These are phyloP conservation scores for Phytopythium vexans DNA, from an alignment of 352 stramenopile genomes.

Conservation along the genomic window DNA sequence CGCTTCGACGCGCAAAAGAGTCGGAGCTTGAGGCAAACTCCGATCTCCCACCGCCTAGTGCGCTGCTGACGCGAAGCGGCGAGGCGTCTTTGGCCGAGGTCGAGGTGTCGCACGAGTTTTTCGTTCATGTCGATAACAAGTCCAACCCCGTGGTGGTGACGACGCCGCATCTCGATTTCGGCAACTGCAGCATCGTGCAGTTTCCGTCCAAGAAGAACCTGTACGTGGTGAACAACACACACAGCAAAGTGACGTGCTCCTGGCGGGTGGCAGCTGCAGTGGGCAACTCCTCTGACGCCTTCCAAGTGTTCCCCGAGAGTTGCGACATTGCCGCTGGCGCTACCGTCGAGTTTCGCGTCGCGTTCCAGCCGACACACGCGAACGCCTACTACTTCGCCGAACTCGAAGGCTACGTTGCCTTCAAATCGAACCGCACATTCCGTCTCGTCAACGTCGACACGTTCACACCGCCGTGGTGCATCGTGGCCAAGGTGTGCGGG, in stretches of 20 bases:
- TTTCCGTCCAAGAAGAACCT: slow-evolving; percentile 67
- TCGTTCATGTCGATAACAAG: slow-evolving; percentile 60
- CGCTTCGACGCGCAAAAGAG: slow-evolving; percentile 25
- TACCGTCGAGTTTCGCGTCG: slow-evolving; percentile 77
- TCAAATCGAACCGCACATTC: slow-evolving; percentile 93
- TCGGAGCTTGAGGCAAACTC: slow-evolving; percentile 4
- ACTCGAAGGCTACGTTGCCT: slow-evolving; percentile 85
- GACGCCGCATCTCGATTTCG: slow-evolving; percentile 71
- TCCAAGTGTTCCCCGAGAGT: slow-evolving; percentile 70
- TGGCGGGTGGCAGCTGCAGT: slow-evolving; percentile 58
- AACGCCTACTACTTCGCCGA: slow-evolving; percentile 91
- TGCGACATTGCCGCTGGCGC: slow-evolving; percentile 79
- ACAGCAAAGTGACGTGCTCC: slow-evolving; percentile 80
- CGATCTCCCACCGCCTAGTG: slow-evolving; percentile 20
- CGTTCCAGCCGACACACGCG: slow-evolving; percentile 64
- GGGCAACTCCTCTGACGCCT: slow-evolving; percentile 20
- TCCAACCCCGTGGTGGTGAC: slow-evolving; percentile 49
- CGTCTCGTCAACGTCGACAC: slow-evolving; percentile 91
- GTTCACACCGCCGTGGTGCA: slow-evolving; percentile 89
- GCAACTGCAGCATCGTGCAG: slow-evolving; percentile 54
- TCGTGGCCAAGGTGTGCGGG: slow-evolving; percentile 67
- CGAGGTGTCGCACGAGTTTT: slow-evolving; percentile 83
- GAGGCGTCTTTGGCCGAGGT: slow-evolving; percentile 76
- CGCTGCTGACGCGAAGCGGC: slow-evolving; percentile 79
- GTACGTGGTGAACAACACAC: slow-evolving; percentile 82